These are phyloP conservation scores for Brassica rapa DNA, from an alignment of 345 rosid genomes.

Conservation along the genomic window DNA sequence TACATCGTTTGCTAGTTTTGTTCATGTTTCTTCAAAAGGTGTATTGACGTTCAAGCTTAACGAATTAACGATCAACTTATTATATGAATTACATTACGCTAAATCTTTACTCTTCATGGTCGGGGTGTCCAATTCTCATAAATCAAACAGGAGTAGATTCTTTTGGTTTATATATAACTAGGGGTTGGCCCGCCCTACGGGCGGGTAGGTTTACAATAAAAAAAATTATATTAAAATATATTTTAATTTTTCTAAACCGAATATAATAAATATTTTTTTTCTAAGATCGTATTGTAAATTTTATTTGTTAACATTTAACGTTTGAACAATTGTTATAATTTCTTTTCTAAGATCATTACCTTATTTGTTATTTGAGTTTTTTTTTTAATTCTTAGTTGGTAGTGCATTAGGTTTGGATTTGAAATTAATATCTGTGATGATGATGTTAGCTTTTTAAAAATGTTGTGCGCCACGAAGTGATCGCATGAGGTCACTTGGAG, in stretches of 20 bases:
- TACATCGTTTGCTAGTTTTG: constrained; percentile 6
- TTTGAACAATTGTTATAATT: neutral
- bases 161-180: neutral
- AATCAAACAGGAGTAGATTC: neutral
- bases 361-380: neutral
- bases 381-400: neutral
- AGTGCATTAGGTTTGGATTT: neutral
- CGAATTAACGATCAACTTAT: constrained; percentile 1
- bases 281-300: neutral
- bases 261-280: no score
- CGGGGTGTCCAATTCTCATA: neutral
- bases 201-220: no score
- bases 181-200: no score
- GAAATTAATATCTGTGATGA: neutral
- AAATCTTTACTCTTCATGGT: neutral
- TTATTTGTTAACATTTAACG: neutral
- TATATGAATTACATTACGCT: neutral
- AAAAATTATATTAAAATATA: no score
- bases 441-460: neutral
- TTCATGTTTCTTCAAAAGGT: constrained; percentile 17
- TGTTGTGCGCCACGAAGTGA: neutral
- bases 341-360: neutral
- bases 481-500: neutral
- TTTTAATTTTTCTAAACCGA: neutral
- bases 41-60: neutral